These are phyloP conservation scores for Amphirosellinia nigrospora DNA, from an alignment of 495 filamentous ascomycete species.

Conservation along the genomic window DNA sequence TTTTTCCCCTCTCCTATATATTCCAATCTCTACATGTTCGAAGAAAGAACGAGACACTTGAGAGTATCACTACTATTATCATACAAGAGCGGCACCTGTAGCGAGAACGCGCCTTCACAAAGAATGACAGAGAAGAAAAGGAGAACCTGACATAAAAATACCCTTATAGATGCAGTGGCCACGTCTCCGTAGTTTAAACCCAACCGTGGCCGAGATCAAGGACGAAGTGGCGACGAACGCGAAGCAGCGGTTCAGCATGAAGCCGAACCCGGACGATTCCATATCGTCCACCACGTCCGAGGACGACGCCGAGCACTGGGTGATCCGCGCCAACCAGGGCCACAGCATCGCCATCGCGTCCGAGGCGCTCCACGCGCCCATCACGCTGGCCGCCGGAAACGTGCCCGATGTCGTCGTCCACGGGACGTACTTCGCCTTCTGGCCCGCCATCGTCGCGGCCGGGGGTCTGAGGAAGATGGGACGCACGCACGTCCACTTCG, in stretches of 20 bases:
- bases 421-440: slow-evolving; percentile 82
- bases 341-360: slow-evolving; percentile 76
- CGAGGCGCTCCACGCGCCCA: slow-evolving; percentile 68
- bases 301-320: slow-evolving; percentile 66
- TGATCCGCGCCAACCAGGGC: slow-evolving; percentile 95
- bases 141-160: slow-evolving; percentile 16
- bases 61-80: not conserved
- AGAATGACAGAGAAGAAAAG: not conserved
- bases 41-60: not conserved
- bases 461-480: slow-evolving; percentile 83
- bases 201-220: slow-evolving; percentile 75
- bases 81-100: not conserved
- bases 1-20: too few relatives aligned
- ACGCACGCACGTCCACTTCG: slow-evolving; percentile 87
- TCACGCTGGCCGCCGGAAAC: slow-evolving; percentile 58
- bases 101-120: too few relatives aligned
- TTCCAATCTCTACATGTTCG: not conserved
- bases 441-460: slow-evolving; percentile 69
- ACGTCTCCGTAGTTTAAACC: slow-evolving; percentile 69
- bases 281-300: slow-evolving; percentile 28
- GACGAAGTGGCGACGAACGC: slow-evolving; percentile 75
- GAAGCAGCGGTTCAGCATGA: slow-evolving; percentile 86
- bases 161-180: slow-evolving; percentile 67
- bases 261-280: slow-evolving; percentile 44
- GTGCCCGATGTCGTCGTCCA: slow-evolving; percentile 73